Evolutionary conservation across 495 filamentous ascomycete species (phyloP).

Genomic region (Lophiotrema nucula): DNA sequence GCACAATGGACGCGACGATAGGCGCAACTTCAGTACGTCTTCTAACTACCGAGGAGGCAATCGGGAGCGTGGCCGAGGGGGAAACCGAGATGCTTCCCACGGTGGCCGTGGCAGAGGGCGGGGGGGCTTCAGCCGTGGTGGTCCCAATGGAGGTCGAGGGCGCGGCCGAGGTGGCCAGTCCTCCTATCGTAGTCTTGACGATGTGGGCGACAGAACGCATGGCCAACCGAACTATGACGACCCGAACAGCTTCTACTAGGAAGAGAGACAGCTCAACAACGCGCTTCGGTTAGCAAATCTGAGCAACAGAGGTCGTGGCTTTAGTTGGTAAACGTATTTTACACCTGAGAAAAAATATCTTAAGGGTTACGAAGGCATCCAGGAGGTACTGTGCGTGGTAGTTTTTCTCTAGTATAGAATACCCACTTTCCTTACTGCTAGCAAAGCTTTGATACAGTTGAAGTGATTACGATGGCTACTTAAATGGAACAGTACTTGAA

Average conservation of each 20-base stretch:
- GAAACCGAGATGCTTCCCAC: constrained; percentile 2
- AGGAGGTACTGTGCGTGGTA: too few species aligned
- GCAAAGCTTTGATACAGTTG: too few species aligned
- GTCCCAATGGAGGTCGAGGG: constrained; percentile 19
- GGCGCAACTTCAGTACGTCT: constrained; percentile 1
- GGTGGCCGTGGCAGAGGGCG: constrained; percentile 16
- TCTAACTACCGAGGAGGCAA: constrained; percentile 29
- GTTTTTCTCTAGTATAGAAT: too few species aligned
- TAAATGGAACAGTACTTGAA: too few species aligned
- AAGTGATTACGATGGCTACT: too few species aligned
- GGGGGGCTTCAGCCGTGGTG: constrained; percentile 19
- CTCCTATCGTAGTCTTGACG: constrained; percentile 34
- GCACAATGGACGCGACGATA: constrained; percentile 5
- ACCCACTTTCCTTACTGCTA: too few species aligned
- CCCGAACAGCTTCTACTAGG: constrained; percentile 27
- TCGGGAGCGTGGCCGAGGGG: constrained; percentile 18
- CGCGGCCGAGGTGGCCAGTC: constrained; percentile 2
- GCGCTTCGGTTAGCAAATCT: too few species aligned
- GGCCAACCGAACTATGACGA: constrained; percentile 29
- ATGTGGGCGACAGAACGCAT: constrained; percentile 25
- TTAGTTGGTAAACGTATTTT: too few species aligned
- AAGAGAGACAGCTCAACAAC: too few species aligned
- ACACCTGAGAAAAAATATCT: too few species aligned
- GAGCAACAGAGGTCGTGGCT: too few species aligned
- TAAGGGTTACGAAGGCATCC: too few species aligned